Evolutionary conservation across 164 flowering plant genomes (phyloP), one percentile per base, ranked within the genome.

Genomic region (Tinospora cordifolia): DNA sequence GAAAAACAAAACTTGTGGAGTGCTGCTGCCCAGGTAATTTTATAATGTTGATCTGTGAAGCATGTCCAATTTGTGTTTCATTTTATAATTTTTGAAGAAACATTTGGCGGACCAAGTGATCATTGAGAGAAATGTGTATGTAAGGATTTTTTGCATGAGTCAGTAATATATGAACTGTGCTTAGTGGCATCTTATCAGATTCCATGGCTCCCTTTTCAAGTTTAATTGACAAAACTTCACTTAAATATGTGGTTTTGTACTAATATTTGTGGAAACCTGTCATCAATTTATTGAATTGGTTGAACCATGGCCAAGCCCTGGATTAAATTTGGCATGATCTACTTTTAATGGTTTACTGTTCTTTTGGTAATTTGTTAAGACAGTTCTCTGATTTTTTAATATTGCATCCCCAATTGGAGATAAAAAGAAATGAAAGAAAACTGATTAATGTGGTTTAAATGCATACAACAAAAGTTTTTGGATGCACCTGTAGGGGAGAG

Each of bases 11-110:
- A 83, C 70, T 64, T 89, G 8, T 83, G 87, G 88, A 74, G 87
- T 76, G 76, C 85, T 66, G 92, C 88, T 70, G 98, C 98, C 49
- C 96, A 94, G 97, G 99, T 92, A 83, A 73, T 27, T 34, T 71
- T 21, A 54, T 17, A n/a, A 21, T 44, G 22, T 49, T 49, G 34
- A 36, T 44, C 51, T 22, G 11, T 51, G 59, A 11, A 8, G 46
- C 46, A 41, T 41, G 46, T 49, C 2, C 13, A 14, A 49, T 49
- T 14, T 49, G 21, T 17, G 22, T 51, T 51, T 51, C 59, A 51
- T 51, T 51, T 6, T 51, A 1, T 51, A 38, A 10, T 63, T 21
- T 12, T 54, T 59, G 49, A 39, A 30, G 4, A 30, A 30, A 30
- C 4, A 19, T 38, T 64, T 13, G n/a, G 6, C 41, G 11, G 9